phyloP scores from a whole-genome alignment of 805 yeast genomes.

The Suhomyces tanzawaensis region DNA sequence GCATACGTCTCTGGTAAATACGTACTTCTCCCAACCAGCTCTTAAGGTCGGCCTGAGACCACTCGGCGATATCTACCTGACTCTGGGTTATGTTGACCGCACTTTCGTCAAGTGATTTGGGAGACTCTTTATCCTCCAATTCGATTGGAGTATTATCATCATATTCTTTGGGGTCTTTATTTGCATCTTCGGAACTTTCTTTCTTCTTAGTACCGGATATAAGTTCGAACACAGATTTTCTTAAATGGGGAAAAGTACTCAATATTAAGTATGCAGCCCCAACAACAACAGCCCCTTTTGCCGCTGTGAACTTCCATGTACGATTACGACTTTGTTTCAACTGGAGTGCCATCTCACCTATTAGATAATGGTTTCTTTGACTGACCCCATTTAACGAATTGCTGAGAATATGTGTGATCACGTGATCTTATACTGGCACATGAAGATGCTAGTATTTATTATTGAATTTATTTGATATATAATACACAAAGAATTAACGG shows the following conservation, averaged over 20 bases:
- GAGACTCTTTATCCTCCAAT: conserved; percentile 11
- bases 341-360: conserved; percentile 23
- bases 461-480: conserved; percentile 1
- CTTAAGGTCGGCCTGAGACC: conserved; percentile 37
- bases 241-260: conserved; percentile 51
- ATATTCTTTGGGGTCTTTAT: conserved; percentile 5
- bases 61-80: conserved; percentile 28
- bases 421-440: not conserved
- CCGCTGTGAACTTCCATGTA: conserved; percentile 18
- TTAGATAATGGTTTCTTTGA: not conserved
- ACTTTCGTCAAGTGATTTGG: conserved; percentile 9
- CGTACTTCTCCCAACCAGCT: conserved; percentile 40
- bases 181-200: conserved; percentile 7
- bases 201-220: conserved; percentile 19
- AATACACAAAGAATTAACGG: conserved; percentile 5
- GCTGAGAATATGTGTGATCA: not conserved
- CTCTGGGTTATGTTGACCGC: conserved; percentile 9
- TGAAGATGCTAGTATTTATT: not conserved
- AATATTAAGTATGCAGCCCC: conserved; percentile 44
- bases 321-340: conserved; percentile 14
- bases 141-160: conserved; percentile 22
- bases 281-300: conserved; percentile 41
- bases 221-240: conserved; percentile 21
- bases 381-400: not conserved
- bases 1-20: conserved; percentile 9